Conservation (phyloP, 2,329 filamentous ascomycete genomes). For the Alternaria solani region DNA sequence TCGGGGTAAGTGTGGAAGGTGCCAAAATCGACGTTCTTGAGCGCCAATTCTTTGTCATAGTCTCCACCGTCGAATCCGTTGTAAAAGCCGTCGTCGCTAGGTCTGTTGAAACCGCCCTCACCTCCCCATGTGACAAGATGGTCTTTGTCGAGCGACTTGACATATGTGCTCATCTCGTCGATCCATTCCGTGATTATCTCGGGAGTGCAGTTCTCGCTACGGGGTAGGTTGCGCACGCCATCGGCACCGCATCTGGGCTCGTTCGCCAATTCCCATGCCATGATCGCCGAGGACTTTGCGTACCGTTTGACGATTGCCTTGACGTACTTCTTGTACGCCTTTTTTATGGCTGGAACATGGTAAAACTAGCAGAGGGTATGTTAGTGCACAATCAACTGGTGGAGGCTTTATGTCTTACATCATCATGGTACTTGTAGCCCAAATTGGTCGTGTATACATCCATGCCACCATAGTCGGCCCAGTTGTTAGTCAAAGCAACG, state of each 20-base stretch:
- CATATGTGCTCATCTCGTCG: conserved; percentile 62
- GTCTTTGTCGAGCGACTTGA: conserved; percentile 61
- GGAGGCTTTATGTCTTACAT: conserved; percentile 38
- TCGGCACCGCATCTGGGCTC: conserved; percentile 50
- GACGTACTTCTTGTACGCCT: conserved; percentile 60
- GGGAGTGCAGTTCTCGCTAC: conserved; percentile 45
- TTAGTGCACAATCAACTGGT: neutral
- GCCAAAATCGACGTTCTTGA: conserved; percentile 63
- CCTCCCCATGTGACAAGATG: conserved; percentile 66
- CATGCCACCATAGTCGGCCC: conserved; percentile 69
- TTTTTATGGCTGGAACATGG: conserved; percentile 59
- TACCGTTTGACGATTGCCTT: conserved; percentile 60
- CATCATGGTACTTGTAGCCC: conserved; percentile 61
- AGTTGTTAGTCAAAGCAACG: conserved; percentile 65
- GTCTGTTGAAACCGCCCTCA: conserved; percentile 51
- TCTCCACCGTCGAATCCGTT: conserved; percentile 60
- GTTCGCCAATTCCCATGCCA: conserved; percentile 65
- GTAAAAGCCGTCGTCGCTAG: conserved; percentile 48
- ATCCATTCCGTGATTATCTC: conserved; percentile 59
- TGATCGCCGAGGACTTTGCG: conserved; percentile 57
- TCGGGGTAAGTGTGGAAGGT: conserved; percentile 66
- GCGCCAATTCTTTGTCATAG: conserved; percentile 60
- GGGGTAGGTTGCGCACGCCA: conserved; percentile 38
- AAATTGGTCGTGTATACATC: conserved; percentile 66
- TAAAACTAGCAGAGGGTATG: conserved; percentile 36